Percentiles rank a stretch among this genome's conserved stretches.
Evolutionary conservation across 371 early-diverging fungal genomes (phyloP).

Genomic region (Nosema muscidifuracis): DNA sequence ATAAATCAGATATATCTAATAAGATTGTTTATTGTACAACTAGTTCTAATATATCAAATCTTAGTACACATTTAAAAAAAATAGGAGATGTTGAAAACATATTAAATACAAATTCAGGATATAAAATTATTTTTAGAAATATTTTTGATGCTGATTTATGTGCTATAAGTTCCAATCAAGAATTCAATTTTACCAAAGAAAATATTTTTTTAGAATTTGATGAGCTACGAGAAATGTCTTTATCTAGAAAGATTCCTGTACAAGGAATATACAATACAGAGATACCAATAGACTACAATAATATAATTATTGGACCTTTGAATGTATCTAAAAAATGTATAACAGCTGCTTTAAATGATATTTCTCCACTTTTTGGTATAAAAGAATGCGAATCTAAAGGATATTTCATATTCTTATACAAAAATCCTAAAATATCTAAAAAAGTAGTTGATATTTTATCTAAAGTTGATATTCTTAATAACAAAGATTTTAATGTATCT

Average conservation of each 20-base stretch:
- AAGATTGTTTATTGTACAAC: background rate
- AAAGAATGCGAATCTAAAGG: background rate
- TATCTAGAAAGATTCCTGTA: background rate
- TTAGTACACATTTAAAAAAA: background rate
- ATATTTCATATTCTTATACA: slow-evolving; percentile 17
- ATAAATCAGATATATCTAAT: background rate
- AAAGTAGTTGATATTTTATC: slow-evolving; percentile 12
- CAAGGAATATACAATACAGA: slow-evolving; percentile 16
- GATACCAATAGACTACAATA: slow-evolving; percentile 10
- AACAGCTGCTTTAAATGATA: slow-evolving; percentile 10
- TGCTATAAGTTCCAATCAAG: background rate
- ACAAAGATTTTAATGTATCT: background rate
- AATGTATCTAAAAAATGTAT: background rate
- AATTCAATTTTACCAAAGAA: background rate
- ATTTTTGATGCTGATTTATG: background rate
- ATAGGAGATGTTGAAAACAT: background rate
- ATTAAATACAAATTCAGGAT: background rate
- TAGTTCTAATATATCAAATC: background rate
- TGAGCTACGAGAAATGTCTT: background rate
- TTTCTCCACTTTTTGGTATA: slow-evolving; percentile 12
- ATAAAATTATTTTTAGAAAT: background rate
- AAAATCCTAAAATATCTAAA: background rate
- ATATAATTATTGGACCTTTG: slow-evolving; percentile 23
- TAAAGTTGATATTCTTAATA: slow-evolving; percentile 2
- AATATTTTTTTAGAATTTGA: background rate